A percentile compares a stretch with the other conserved stretches of the same genome.
Evolutionary conservation across 2,329 filamentous ascomycete genomes (phyloP).

Genomic region (Phoma sp.): DNA sequence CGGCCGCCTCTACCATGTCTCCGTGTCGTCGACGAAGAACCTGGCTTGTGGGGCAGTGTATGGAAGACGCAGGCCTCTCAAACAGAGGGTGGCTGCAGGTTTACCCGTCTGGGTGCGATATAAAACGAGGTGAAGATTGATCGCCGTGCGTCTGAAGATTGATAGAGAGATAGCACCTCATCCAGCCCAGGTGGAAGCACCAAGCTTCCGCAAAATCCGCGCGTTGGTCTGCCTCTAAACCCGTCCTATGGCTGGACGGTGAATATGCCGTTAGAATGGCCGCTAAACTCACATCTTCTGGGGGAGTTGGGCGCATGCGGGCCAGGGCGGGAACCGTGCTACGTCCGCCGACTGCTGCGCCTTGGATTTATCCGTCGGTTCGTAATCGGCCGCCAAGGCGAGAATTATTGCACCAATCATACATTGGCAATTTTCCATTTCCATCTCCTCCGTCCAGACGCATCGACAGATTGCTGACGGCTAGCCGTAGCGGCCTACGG

Average conservation of each 20-base stretch:
- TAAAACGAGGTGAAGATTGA: constrained; percentile 38
- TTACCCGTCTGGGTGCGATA: constrained; percentile 34
- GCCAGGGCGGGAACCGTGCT: constrained; percentile 28
- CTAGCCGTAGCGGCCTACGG: constrained; percentile 14
- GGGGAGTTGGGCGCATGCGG: constrained; percentile 32
- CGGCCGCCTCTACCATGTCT: constrained; percentile 46
- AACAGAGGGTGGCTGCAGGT: constrained; percentile 27
- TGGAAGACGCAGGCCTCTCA: constrained; percentile 36
- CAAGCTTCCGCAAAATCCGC: constrained; percentile 44
- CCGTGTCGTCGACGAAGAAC: constrained; percentile 35
- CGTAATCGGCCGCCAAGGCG: constrained; percentile 16
- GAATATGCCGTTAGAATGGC: constrained; percentile 45
- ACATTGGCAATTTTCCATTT: constrained; percentile 1
- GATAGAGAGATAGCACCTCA: constrained; percentile 45
- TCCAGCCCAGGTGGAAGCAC: constrained; percentile 37
- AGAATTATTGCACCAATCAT: constrained; percentile 43
- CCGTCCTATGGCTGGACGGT: constrained; percentile 49
- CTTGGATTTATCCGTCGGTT: constrained; percentile 41
- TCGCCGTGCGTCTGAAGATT: constrained; percentile 41
- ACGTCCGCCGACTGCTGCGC: constrained; percentile 32
- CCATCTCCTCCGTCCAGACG: constrained; percentile 32
- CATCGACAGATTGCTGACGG: constrained; percentile 36
- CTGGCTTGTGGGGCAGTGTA: constrained; percentile 33
- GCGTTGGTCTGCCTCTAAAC: constrained; percentile 35
- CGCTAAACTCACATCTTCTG: constrained; percentile 35